Evolutionary conservation across 768 basidiomycete species (phyloP), one percentile per base, ranked within the genome.

Genomic region (Fibroporia radiculosa): DNA sequence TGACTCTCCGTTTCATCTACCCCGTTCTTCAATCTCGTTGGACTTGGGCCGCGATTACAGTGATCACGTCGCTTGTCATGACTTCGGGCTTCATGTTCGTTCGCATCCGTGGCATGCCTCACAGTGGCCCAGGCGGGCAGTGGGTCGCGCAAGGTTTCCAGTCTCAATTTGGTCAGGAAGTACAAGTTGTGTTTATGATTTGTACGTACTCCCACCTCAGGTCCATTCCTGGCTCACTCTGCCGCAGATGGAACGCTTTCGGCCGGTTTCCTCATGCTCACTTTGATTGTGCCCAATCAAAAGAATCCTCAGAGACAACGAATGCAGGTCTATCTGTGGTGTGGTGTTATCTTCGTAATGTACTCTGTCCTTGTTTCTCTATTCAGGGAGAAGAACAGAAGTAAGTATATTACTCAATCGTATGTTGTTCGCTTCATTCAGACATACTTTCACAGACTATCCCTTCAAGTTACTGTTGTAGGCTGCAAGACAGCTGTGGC

Each of bases 11-110:
- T 41, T 81, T 77, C 67, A 66, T 86, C 47, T 62, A 73, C 3
- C 78, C 85, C 23, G 65, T 88, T 44, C 61, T 93, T 23, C 64
- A 73, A 50, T 85, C 71, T 53, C 81, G 82, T 50, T 90, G 86
- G 86, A 66, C 75, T 2, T 92, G 89, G 88, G 86, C 84, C 5
- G 56, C 68, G 19, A 72, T 71, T 31, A 75, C 81, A 23, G 45
- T 82, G 31, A 60, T 78, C 22, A 74, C 80, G 7, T 82, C 89
- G 16, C 65, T 84, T 24, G 66, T 90, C 55, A 95, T 97, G 83
- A 93, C 82, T 18, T 81, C 84, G 7, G 96, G 96, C 6, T 86
- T 80, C 70, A 99, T 99, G 96, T 99, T 95, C 67, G 87, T 86
- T 47, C 85, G 84, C 51, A 99, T 99, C 55, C 82, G 95, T 50